These are phyloP conservation scores for Argentina anserina DNA, from an alignment of 306 rosid species.

Conservation along the genomic window DNA sequence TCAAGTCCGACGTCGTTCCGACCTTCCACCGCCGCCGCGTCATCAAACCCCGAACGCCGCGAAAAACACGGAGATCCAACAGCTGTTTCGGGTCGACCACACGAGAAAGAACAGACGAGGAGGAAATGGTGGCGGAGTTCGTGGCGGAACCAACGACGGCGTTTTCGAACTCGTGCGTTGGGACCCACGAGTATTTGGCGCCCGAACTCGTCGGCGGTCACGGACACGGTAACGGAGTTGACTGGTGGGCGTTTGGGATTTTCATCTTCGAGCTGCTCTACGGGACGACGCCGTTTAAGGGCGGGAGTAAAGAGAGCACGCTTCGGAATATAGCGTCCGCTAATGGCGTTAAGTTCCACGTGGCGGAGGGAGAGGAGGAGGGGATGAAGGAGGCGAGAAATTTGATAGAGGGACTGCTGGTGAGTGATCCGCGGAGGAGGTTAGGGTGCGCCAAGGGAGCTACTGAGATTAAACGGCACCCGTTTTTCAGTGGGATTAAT, in stretches of 20 bases:
- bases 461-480: conserved; percentile 73
- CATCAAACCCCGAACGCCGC: too few relatives aligned
- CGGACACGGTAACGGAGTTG: conserved; percentile 88
- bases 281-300: conserved; percentile 89
- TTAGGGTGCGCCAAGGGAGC: conserved; percentile 68
- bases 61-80: neutral
- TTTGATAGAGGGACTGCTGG: conserved; percentile 57
- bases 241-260: conserved; percentile 97
- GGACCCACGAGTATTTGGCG: conserved; percentile 87
- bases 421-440: conserved; percentile 60
- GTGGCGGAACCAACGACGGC: conserved; percentile 80
- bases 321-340: conserved; percentile 65
- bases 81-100: conserved; percentile 29
- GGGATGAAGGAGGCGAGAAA: conserved; percentile 56
- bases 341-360: conserved; percentile 42
- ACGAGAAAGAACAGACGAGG: neutral
- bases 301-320: conserved; percentile 63
- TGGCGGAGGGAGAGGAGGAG: conserved; percentile 37
- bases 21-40: conserved; percentile 5
- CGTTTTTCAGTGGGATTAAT: conserved; percentile 75
- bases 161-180: conserved; percentile 75
- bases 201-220: conserved; percentile 69
- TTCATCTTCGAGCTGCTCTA: conserved; percentile 57
- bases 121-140: conserved; percentile 40
- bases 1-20: conserved; percentile 63